Evolutionary conservation across 1,139 yeast genomes (phyloP).

Genomic region (Kodamaea ohmeri): DNA sequence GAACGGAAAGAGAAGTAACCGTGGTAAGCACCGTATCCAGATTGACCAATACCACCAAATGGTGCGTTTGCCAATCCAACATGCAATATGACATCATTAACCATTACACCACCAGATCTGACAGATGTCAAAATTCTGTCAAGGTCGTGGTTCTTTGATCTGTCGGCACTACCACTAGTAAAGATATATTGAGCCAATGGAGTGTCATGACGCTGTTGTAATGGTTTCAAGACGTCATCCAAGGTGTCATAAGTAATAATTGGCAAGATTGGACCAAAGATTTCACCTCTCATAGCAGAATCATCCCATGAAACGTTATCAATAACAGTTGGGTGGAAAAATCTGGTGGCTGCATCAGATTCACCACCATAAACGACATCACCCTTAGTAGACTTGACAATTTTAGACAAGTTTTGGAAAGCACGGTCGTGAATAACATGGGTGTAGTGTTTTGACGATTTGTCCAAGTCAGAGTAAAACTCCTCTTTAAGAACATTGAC

Average conservation of each 20-base stretch:
- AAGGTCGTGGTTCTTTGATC: conserved; percentile 45
- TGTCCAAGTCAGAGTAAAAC: conserved; percentile 42
- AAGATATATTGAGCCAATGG: conserved; percentile 85
- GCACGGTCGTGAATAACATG: conserved; percentile 65
- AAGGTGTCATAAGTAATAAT: conserved; percentile 56
- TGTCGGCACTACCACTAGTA: conserved; percentile 41
- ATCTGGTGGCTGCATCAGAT: conserved; percentile 43
- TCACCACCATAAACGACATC: conserved; percentile 56
- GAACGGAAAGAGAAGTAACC: conserved; percentile 70
- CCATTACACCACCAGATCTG: conserved; percentile 71
- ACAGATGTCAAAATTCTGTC: conserved; percentile 50
- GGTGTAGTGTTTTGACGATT: conserved; percentile 40
- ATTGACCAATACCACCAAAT: conserved; percentile 87
- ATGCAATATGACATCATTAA: conserved; percentile 75
- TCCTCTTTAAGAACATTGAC: conserved; percentile 41
- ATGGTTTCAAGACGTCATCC: conserved; percentile 43
- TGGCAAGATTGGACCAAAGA: conserved; percentile 87
- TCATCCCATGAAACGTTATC: conserved; percentile 63
- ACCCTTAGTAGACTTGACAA: conserved; percentile 58
- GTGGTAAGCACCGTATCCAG: conserved; percentile 83
- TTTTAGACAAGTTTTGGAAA: conserved; percentile 47
- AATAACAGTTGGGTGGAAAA: conserved; percentile 73
- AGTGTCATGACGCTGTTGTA: conserved; percentile 63
- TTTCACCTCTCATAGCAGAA: conserved; percentile 68
- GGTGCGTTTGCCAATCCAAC: conserved; percentile 73